These are phyloP conservation scores for Vickermania ingenoplastis DNA, from an alignment of 208 protist species.

Conservation along the genomic window DNA sequence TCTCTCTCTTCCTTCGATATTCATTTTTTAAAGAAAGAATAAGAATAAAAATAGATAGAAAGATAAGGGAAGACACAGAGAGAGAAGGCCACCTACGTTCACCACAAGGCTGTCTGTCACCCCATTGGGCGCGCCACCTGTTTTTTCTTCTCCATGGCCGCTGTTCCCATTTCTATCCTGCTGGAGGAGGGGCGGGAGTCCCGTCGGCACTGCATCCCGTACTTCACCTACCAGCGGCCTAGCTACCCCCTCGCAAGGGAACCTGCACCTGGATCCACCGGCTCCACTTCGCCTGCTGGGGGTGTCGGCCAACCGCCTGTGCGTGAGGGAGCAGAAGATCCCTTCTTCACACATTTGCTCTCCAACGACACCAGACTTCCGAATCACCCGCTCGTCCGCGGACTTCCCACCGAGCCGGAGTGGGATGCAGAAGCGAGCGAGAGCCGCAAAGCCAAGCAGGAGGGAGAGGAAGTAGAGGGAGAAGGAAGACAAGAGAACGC, in stretches of 20 bases:
- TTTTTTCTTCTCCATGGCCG: not conserved
- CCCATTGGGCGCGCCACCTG: too few species aligned
- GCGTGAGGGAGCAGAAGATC: constrained; percentile 5
- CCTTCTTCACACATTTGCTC: constrained; percentile 61
- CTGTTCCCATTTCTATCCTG: not conserved
- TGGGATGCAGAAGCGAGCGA: constrained; percentile 35
- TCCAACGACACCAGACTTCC: constrained; percentile 76
- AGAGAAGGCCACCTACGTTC: too few species aligned
- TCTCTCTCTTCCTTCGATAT: too few species aligned
- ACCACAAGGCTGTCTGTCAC: too few species aligned
- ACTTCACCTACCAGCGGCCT: constrained; percentile 23
- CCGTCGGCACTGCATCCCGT: not conserved
- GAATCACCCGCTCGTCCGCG: constrained; percentile 26
- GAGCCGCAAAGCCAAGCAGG: not conserved
- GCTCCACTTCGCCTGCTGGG: constrained; percentile 7
- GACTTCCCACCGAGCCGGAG: constrained; percentile 29
- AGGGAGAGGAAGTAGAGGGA: not conserved
- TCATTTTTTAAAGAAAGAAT: too few species aligned
- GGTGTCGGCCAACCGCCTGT: not conserved
- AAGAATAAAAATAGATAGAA: too few species aligned
- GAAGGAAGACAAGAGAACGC: not conserved
- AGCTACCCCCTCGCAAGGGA: constrained; percentile 55
- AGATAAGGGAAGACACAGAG: too few species aligned
- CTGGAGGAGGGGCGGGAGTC: not conserved
- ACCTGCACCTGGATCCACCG: too few species aligned